Conservation (phyloP, 164 flowering plant genomes). For the Vitis labrusca region DNA sequence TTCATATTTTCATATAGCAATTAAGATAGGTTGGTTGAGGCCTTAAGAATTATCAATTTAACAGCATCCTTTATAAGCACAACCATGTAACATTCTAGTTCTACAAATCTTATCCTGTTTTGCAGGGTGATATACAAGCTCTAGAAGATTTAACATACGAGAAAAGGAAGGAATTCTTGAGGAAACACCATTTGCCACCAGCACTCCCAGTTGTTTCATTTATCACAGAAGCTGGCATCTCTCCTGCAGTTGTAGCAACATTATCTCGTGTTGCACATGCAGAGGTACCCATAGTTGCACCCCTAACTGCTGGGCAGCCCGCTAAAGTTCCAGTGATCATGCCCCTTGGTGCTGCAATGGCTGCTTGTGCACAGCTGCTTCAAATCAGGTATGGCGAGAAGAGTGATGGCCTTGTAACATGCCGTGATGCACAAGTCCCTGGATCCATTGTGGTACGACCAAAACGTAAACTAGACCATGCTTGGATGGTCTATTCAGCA, state of each 20-base stretch:
- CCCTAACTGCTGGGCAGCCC: slow-evolving; percentile 43
- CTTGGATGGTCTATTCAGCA: slow-evolving; percentile 96
- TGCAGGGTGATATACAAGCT: slow-evolving; percentile 89
- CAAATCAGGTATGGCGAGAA: slow-evolving; percentile 82
- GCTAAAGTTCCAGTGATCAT: slow-evolving; percentile 80
- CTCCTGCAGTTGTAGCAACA: slow-evolving; percentile 80
- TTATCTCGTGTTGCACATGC: slow-evolving; percentile 92
- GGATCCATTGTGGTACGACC: slow-evolving; percentile 88
- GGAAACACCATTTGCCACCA: slow-evolving; percentile 57
- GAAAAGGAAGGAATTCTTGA: slow-evolving; percentile 73
- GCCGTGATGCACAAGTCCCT: slow-evolving; percentile 97
- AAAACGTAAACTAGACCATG: slow-evolving; percentile 80
- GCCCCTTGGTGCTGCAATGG: slow-evolving; percentile 94
- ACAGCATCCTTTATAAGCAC: too few relatives aligned
- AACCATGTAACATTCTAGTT: background rate
- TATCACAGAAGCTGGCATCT: slow-evolving; percentile 81
- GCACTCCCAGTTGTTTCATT: slow-evolving; percentile 89
- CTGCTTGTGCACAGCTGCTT: slow-evolving; percentile 89
- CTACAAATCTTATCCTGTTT: slow-evolving; percentile 9
- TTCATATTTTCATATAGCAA: too few relatives aligned
- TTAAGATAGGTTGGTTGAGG: too few relatives aligned
- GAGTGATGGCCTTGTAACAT: slow-evolving; percentile 92
- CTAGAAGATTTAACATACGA: slow-evolving; percentile 91
- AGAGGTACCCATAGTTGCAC: slow-evolving; percentile 61
- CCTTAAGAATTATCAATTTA: too few relatives aligned